Percentiles rank a stretch among this genome's conserved stretches.
These are phyloP conservation scores for Wickerhamiella alocasiicola DNA, from an alignment of 805 yeast genomes.

Conservation along the genomic window DNA sequence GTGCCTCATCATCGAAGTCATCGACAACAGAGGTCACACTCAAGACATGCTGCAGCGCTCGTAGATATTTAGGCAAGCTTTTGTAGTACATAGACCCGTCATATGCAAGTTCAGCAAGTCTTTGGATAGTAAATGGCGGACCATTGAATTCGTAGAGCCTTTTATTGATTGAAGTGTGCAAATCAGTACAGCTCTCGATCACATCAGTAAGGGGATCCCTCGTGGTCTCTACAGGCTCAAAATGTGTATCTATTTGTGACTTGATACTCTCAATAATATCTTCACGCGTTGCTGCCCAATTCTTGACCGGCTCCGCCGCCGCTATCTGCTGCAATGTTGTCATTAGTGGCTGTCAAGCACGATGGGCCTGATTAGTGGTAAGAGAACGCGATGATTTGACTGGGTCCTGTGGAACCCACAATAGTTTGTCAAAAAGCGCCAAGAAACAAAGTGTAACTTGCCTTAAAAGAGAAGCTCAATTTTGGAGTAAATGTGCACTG, in stretches of 20 bases:
- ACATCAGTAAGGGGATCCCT: slow-evolving; percentile 19
- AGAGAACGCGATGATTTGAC: too few relatives aligned
- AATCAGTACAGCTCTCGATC: slow-evolving; percentile 11
- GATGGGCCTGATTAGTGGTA: too few relatives aligned
- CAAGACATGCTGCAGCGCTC: slow-evolving; percentile 17
- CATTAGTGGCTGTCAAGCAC: too few relatives aligned
- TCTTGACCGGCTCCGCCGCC: slow-evolving; percentile 8
- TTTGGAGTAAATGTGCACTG: too few relatives aligned
- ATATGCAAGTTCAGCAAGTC: slow-evolving; percentile 28
- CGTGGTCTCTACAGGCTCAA: slow-evolving; percentile 10
- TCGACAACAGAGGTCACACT: slow-evolving; percentile 14
- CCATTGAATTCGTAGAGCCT: slow-evolving; percentile 13
- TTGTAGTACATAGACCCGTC: slow-evolving; percentile 22
- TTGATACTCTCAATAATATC: slow-evolving; percentile 6
- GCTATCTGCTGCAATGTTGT: not conserved
- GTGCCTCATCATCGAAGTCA: slow-evolving; percentile 19
- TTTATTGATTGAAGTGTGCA: slow-evolving; percentile 9
- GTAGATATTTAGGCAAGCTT: slow-evolving; percentile 18
- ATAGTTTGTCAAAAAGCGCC: too few relatives aligned
- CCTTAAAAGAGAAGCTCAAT: too few relatives aligned
- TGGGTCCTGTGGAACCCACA: too few relatives aligned
- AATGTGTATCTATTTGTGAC: slow-evolving; percentile 5
- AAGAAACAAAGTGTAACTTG: too few relatives aligned
- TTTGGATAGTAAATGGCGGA: slow-evolving; percentile 32
- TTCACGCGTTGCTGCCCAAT: slow-evolving; percentile 12